A percentile compares a stretch with the other conserved stretches of the same genome.
These are phyloP conservation scores for Pestalotiopsis sp. DNA, from an alignment of 2,329 filamentous ascomycete species.

Conservation along the genomic window DNA sequence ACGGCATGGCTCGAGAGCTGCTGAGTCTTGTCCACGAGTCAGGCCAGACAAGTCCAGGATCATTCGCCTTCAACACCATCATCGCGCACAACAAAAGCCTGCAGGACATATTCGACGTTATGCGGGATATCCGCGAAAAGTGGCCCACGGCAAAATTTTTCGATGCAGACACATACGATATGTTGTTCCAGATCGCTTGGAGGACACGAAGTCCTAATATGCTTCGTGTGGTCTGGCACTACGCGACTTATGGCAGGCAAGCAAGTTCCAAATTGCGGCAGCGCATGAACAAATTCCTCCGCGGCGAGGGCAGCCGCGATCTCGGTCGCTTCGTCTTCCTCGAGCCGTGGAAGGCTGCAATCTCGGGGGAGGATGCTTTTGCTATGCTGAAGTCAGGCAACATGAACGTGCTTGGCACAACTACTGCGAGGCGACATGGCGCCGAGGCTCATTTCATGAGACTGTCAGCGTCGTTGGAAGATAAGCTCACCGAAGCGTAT, in stretches of 20 bases:
- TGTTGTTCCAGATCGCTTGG: constrained; percentile 28
- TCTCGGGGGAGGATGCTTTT: constrained; percentile 26
- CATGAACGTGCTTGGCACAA: background rate
- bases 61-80: constrained; percentile 29
- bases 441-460: constrained; percentile 12
- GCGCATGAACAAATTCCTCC: constrained; percentile 20
- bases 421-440: constrained; percentile 19
- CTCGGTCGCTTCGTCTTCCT: constrained; percentile 17
- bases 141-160: constrained; percentile 18
- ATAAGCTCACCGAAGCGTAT: constrained; percentile 28
- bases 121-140: constrained; percentile 17
- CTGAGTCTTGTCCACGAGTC: constrained; percentile 16
- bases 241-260: constrained; percentile 19
- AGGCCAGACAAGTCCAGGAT: constrained; percentile 16
- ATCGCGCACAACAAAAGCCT: constrained; percentile 23
- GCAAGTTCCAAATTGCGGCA: constrained; percentile 22
- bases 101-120: constrained; percentile 12
- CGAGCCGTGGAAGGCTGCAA: constrained; percentile 28
- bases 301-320: background rate
- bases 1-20: constrained; percentile 21
- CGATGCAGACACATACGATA: constrained; percentile 24
- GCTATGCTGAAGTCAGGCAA: constrained; percentile 13
- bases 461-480: constrained; percentile 16
- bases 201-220: constrained; percentile 26
- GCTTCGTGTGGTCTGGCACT: constrained; percentile 32